A percentile compares a stretch with the other conserved stretches of the same genome.
phyloP scores from a whole-genome alignment of 257 asterid species.

The Mitragyna speciosa region DNA sequence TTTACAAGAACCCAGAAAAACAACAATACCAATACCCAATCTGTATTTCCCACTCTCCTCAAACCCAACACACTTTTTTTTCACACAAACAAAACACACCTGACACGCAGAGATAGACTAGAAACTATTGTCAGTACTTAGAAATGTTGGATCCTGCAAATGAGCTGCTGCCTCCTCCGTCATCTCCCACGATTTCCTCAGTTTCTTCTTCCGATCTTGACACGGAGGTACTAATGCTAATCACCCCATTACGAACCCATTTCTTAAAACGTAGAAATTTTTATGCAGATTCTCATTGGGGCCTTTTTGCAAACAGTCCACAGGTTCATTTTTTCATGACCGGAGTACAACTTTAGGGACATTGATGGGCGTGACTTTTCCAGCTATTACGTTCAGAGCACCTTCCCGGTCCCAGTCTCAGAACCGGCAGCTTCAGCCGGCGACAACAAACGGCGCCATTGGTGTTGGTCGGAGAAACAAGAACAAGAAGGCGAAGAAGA shows the following conservation, averaged over 20 bases:
- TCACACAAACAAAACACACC: not conserved
- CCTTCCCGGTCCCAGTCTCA: conserved; percentile 58
- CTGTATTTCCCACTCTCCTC: not conserved
- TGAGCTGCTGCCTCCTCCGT: conserved; percentile 55
- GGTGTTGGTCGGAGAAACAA: conserved; percentile 39
- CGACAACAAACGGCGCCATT: conserved; percentile 28
- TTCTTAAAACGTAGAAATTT: not conserved
- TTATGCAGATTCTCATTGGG: not conserved
- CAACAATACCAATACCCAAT: conserved; percentile 17
- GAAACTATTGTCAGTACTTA: not conserved
- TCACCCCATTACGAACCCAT: not conserved
- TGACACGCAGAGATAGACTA: not conserved
- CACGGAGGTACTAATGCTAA: conserved; percentile 61
- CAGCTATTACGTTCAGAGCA: conserved; percentile 69
- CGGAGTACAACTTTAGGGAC: conserved; percentile 82
- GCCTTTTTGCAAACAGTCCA: conserved; percentile 51
- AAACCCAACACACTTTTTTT: not conserved
- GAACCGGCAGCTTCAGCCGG: conserved; percentile 38
- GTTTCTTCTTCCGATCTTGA: conserved; percentile 94
- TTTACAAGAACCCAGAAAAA: not conserved
- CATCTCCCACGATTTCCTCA: conserved; percentile 84
- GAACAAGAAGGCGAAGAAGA: conserved; percentile 50
- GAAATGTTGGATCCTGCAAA: conserved; percentile 68
- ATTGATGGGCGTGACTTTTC: conserved; percentile 83
- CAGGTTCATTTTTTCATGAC: conserved; percentile 97